phyloP scores from a whole-genome alignment of 257 asterid species.

The Perilla frutescens region DNA sequence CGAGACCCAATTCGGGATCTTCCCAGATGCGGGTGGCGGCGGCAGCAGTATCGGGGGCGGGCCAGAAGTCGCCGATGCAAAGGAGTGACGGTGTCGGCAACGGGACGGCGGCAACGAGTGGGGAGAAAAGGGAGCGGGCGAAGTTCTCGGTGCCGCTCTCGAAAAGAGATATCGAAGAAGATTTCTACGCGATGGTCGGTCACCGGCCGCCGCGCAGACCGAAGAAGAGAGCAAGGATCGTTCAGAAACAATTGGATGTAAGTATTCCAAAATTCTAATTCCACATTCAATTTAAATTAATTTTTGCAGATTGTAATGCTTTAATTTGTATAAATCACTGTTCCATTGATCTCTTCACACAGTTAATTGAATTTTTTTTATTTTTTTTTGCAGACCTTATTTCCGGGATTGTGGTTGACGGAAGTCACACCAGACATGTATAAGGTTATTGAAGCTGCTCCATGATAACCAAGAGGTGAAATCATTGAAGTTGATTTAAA shows the following conservation, averaged over 20 bases:
- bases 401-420: slow-evolving; percentile 76
- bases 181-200: slow-evolving; percentile 66
- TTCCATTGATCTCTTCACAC: slow-evolving; percentile 31
- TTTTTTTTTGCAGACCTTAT: slow-evolving; percentile 52
- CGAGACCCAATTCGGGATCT: slow-evolving; percentile 37
- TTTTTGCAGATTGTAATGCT: background rate
- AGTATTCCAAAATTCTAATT: slow-evolving; percentile 31
- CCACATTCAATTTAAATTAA: background rate
- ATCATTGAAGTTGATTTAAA: background rate
- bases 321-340: slow-evolving; percentile 26
- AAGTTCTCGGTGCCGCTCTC: slow-evolving; percentile 74
- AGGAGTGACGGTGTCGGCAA: slow-evolving; percentile 45
- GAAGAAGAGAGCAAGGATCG: slow-evolving; percentile 61
- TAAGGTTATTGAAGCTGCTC: slow-evolving; percentile 65
- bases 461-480: slow-evolving; percentile 38
- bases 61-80: slow-evolving; percentile 45
- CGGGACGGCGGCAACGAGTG: slow-evolving; percentile 37
- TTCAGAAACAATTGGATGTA: slow-evolving; percentile 83
- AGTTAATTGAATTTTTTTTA: background rate
- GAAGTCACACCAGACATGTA: slow-evolving; percentile 81
- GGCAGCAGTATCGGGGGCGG: background rate
- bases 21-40: slow-evolving; percentile 43
- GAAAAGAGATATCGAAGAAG: slow-evolving; percentile 77
- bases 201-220: slow-evolving; percentile 89
- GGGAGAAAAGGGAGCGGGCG: slow-evolving; percentile 57